Conservation (phyloP, 2,329 filamentous ascomycete species). For the Aspergillus neoniger region DNA sequence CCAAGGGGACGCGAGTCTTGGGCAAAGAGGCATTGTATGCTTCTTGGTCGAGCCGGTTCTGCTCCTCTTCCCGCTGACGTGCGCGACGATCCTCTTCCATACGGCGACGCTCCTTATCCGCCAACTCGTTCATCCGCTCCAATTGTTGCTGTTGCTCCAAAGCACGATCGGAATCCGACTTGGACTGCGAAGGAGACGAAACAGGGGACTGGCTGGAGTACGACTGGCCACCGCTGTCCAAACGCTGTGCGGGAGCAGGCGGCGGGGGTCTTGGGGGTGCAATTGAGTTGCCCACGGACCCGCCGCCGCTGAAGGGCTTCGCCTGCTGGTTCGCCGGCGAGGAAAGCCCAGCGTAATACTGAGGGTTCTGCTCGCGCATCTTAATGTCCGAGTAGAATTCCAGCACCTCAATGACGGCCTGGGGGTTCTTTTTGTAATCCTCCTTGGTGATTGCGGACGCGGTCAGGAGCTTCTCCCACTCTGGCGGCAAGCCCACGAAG, state of each 20-base stretch:
- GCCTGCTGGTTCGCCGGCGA: constrained; percentile 61
- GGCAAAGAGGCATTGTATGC: constrained; percentile 89
- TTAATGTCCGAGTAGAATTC: constrained; percentile 71
- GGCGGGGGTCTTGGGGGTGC: constrained; percentile 70
- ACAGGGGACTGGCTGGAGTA: constrained; percentile 36
- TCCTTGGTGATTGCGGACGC: constrained; percentile 97
- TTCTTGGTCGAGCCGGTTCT: constrained; percentile 73
- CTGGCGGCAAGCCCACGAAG: constrained; percentile 88
- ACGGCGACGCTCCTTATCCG: constrained; percentile 53
- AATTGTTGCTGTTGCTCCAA: constrained; percentile 47
- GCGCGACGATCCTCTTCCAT: constrained; percentile 57
- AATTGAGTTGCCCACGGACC: constrained; percentile 58
- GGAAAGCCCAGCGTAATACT: constrained; percentile 60
- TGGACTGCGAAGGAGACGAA: constrained; percentile 44
- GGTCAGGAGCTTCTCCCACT: constrained; percentile 96
- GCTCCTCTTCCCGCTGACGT: constrained; percentile 54
- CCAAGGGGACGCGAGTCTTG: constrained; percentile 74
- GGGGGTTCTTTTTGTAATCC: constrained; percentile 95
- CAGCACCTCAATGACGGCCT: constrained; percentile 69
- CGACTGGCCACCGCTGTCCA: constrained; percentile 46
- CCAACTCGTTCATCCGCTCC: constrained; percentile 58
- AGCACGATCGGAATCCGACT: constrained; percentile 59
- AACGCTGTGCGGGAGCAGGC: constrained; percentile 49
- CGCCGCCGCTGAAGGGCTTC: constrained; percentile 56
- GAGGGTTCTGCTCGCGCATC: constrained; percentile 64